A percentile compares a stretch with the other conserved stretches of the same genome.
These are phyloP conservation scores for Discostella stelligera DNA, from an alignment of 352 stramenopile genomes.

Conservation along the genomic window DNA sequence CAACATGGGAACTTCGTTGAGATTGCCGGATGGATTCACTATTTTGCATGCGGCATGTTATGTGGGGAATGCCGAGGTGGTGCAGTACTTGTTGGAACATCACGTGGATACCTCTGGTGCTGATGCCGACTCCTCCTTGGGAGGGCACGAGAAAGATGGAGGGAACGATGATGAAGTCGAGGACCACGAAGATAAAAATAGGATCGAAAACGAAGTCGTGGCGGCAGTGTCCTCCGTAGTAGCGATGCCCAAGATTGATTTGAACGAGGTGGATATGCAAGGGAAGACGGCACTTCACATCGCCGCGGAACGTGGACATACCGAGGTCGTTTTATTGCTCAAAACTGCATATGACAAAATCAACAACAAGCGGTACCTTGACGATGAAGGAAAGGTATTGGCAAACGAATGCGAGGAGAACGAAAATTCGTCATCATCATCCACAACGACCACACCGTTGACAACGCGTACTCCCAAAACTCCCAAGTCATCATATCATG, in stretches of 20 bases:
- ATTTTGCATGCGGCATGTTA: constrained; percentile 61
- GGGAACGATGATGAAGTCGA: constrained; percentile 21
- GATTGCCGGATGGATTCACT: constrained; percentile 69
- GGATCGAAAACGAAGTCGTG: too few species aligned
- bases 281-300: constrained; percentile 80
- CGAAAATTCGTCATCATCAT: background rate
- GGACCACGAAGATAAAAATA: constrained; percentile 1
- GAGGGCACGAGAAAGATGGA: background rate
- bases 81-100: constrained; percentile 36
- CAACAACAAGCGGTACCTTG: too few species aligned
- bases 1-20: constrained; percentile 37
- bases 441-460: background rate
- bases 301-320: constrained; percentile 63
- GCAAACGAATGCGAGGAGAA: too few species aligned
- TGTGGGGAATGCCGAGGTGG: constrained; percentile 48
- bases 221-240: background rate
- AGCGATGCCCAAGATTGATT: constrained; percentile 30
- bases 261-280: constrained; percentile 63
- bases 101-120: constrained; percentile 11
- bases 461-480: background rate
- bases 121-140: too few species aligned
- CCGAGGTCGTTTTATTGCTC: constrained; percentile 68
- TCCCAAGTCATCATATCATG: too few species aligned
- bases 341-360: constrained; percentile 27
- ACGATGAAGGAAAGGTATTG: too few species aligned